Conservation (phyloP, 2,329 filamentous ascomycete species). For the Dactylellina leptospora region DNA sequence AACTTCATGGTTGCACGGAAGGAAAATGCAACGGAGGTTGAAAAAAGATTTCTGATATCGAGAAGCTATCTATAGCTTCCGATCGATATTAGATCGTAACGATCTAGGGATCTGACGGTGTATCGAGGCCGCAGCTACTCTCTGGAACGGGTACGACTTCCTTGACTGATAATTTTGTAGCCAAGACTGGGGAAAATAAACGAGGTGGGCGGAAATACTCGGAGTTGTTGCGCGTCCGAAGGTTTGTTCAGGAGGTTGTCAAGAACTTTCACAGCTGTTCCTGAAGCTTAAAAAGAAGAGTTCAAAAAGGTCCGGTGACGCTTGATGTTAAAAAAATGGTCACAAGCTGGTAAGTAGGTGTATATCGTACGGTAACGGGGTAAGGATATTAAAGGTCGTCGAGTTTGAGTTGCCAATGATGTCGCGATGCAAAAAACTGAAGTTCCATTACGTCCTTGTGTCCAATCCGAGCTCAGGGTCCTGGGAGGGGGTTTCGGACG, state of each 20-base stretch:
- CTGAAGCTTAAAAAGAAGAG: too few species aligned
- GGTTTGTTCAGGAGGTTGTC: too few species aligned
- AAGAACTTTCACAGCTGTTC: too few species aligned
- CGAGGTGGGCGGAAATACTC: constrained; percentile 10
- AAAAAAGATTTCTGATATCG: not conserved
- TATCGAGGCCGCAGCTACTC: too few species aligned
- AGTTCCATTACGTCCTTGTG: constrained; percentile 27
- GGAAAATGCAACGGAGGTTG: not conserved
- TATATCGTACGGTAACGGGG: not conserved
- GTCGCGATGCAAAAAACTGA: constrained; percentile 18
- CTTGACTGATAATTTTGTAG: not conserved
- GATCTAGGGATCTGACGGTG: constrained; percentile 13
- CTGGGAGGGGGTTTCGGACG: not conserved
- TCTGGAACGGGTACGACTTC: constrained; percentile 13
- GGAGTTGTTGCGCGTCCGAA: constrained; percentile 9
- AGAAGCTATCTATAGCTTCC: not conserved
- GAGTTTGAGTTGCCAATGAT: constrained; percentile 4
- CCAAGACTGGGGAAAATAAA: constrained; percentile 5
- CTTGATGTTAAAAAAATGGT: too few species aligned
- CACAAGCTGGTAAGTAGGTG: not conserved
- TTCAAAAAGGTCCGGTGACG: too few species aligned
- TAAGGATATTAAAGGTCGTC: not conserved
- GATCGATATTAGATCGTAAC: not conserved
- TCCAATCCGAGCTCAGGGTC: constrained; percentile 9
- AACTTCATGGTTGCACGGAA: constrained; percentile 67